Conservation (phyloP, 345 rosid genomes). For the Corymbia maculata region DNA sequence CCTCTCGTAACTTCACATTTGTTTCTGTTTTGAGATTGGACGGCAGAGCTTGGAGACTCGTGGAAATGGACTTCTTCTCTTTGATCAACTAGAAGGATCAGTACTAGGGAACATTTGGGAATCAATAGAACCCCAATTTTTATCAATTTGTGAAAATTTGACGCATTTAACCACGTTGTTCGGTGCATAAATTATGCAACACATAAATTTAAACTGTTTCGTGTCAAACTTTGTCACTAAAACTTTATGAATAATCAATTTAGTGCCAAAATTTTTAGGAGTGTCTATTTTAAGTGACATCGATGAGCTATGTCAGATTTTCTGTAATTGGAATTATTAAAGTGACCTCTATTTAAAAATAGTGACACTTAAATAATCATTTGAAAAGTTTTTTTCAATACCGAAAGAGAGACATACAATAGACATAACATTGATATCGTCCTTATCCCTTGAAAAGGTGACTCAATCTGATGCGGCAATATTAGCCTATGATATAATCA, state of each 20-base stretch:
- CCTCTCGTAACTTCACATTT: neutral
- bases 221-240: no score
- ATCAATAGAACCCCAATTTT: no score
- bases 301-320: fast-evolving
- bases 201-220: no score
- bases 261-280: neutral
- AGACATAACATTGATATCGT: neutral
- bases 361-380: neutral
- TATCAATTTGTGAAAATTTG: neutral
- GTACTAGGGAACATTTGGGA: neutral
- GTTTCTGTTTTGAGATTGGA: neutral
- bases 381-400: no score
- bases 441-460: neutral
- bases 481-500: neutral
- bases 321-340: no score
- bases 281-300: neutral
- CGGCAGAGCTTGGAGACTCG: neutral
- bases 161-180: neutral
- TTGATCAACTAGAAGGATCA: neutral
- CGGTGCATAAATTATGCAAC: neutral
- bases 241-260: no score
- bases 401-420: no score
- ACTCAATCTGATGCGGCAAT: neutral
- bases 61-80: neutral
- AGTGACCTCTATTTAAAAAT: no score